Evolutionary conservation across 1,284 basidiomycete species (phyloP).

Genomic region (Ceratobasidium sp.): DNA sequence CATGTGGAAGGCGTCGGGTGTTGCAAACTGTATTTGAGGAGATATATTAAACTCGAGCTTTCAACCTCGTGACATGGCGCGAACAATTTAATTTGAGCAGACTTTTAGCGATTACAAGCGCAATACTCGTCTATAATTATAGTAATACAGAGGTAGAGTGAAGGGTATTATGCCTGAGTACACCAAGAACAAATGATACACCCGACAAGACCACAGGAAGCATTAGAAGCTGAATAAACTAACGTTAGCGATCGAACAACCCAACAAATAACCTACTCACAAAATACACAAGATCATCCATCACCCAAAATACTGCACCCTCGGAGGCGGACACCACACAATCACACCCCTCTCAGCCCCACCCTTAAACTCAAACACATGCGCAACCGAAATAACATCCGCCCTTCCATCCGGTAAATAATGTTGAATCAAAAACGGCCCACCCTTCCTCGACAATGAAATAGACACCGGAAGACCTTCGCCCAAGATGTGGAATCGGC

Average conservation of each 20-base stretch:
- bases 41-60: neutral
- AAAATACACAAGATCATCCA: no score
- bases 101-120: neutral
- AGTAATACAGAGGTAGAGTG: no score
- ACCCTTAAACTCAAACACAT: conserved; percentile 23
- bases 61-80: neutral
- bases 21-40: neutral
- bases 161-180: neutral
- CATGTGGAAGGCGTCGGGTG: neutral
- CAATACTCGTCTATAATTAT: no score
- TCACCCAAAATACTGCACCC: conserved; percentile 19
- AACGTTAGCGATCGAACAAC: neutral
- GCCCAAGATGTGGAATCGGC: conserved; percentile 29
- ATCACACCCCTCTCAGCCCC: conserved; percentile 22
- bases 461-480: conserved; percentile 27
- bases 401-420: conserved; percentile 23
- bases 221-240: neutral
- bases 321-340: conserved; percentile 40
- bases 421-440: conserved; percentile 34
- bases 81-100: neutral
- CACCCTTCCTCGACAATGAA: neutral
- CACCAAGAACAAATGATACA: neutral
- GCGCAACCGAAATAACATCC: conserved; percentile 36
- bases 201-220: neutral
- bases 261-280: no score